phyloP scores from a whole-genome alignment of 129 eudicot genomes.

The Flaveria bidentis region DNA sequence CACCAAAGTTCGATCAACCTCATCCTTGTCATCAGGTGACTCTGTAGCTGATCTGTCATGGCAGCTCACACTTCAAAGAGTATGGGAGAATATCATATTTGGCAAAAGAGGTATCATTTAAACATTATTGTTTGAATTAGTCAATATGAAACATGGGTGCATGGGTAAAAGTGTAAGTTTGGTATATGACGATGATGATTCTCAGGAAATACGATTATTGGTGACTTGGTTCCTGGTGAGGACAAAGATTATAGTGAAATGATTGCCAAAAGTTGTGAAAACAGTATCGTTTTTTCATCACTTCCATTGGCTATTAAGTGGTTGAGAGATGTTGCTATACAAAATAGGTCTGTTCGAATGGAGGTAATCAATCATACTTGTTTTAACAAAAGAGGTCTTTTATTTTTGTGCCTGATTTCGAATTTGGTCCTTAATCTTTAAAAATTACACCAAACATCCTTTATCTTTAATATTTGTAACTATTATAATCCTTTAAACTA shows the following conservation, averaged over 20 bases:
- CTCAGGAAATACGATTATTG: slow-evolving; percentile 49
- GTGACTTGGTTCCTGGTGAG: slow-evolving; percentile 51
- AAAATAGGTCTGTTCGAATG: slow-evolving; percentile 68
- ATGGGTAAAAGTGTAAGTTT: slow-evolving; percentile 11
- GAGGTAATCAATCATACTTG: slow-evolving; percentile 50
- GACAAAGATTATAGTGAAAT: slow-evolving; percentile 39
- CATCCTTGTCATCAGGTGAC: slow-evolving; percentile 47
- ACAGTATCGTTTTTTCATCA: slow-evolving; percentile 81
- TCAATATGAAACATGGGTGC: background rate
- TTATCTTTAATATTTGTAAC: too few relatives aligned
- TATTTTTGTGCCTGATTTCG: too few relatives aligned
- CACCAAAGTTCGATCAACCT: slow-evolving; percentile 65
- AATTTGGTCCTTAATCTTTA: too few relatives aligned
- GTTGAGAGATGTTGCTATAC: slow-evolving; percentile 72
- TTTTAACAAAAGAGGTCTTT: background rate
- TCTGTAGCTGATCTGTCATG: slow-evolving; percentile 74
- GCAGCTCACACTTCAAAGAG: slow-evolving; percentile 84
- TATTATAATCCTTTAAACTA: too few relatives aligned
- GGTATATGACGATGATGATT: slow-evolving; percentile 13
- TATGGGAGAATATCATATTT: slow-evolving; percentile 66
- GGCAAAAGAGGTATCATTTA: slow-evolving; percentile 60
- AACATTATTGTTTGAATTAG: background rate
- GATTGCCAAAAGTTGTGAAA: slow-evolving; percentile 48
- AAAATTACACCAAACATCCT: too few relatives aligned
- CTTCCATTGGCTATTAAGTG: slow-evolving; percentile 95